Percentiles rank a stretch among this genome's conserved stretches.
phyloP scores from a whole-genome alignment of 2,329 filamentous ascomycete genomes.

The Didymella keratinophila region DNA sequence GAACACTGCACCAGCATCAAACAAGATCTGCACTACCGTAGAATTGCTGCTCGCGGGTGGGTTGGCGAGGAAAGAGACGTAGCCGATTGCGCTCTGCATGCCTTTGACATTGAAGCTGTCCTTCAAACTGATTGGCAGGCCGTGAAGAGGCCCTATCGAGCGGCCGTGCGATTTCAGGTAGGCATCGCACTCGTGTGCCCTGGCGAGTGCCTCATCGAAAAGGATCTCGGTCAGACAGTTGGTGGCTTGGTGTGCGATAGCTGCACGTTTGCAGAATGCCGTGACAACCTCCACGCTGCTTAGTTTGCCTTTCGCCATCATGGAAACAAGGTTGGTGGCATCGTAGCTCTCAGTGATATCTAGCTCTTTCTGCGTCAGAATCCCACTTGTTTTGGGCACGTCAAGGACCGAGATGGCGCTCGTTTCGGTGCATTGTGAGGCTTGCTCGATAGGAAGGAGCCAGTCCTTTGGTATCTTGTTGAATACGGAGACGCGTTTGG shows the following conservation, averaged over 20 bases:
- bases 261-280: constrained; percentile 63
- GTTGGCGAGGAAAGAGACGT: constrained; percentile 55
- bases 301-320: constrained; percentile 34
- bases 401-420: constrained; percentile 40
- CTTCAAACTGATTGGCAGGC: constrained; percentile 57
- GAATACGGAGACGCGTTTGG: constrained; percentile 39
- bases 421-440: constrained; percentile 27
- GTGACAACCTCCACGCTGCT: constrained; percentile 55
- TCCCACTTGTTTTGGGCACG: constrained; percentile 40
- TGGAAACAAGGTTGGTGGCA: constrained; percentile 41
- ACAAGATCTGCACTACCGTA: constrained; percentile 48
- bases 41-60: constrained; percentile 46
- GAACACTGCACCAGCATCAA: constrained; percentile 57
- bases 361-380: constrained; percentile 44
- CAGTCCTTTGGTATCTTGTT: constrained; percentile 46
- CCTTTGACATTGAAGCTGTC: constrained; percentile 69
- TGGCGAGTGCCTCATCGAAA: constrained; percentile 52
- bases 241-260: constrained; percentile 66
- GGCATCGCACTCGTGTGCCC: constrained; percentile 51
- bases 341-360: constrained; percentile 48
- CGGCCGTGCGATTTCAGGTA: constrained; percentile 50
- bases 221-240: constrained; percentile 56
- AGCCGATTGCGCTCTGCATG: constrained; percentile 66
- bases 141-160: constrained; percentile 61
- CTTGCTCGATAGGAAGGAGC: constrained; percentile 38